Percentiles rank a stretch among this genome's conserved stretches.
Conservation (phyloP, 1,284 basidiomycete species). For the Marasmius sp. region DNA sequence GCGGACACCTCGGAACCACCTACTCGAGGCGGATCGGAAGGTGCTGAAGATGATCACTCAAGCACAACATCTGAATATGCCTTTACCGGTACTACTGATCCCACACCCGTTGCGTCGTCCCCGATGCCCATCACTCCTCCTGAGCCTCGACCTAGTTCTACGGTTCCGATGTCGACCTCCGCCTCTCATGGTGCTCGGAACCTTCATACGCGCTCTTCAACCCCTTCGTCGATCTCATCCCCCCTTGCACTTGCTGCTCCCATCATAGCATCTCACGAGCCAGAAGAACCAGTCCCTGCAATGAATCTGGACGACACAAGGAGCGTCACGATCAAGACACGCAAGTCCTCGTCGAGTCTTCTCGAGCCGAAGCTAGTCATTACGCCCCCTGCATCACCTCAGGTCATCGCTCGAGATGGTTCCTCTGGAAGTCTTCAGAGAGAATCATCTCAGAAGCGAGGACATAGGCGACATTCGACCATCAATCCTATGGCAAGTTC, state of each 20-base stretch:
- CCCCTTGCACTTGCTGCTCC: constrained; percentile 79
- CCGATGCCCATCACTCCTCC: constrained; percentile 45
- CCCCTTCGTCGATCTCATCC: constrained; percentile 81
- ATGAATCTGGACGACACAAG: constrained; percentile 59
- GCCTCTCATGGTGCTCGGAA: constrained; percentile 41
- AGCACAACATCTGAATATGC: constrained; percentile 67
- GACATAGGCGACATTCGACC: constrained; percentile 72
- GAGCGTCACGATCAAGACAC: constrained; percentile 47
- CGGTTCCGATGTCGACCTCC: constrained; percentile 30
- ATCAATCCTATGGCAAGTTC: constrained; percentile 65
- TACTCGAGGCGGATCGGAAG: constrained; percentile 10
- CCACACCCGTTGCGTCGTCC: constrained; percentile 67
- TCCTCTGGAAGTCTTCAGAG: constrained; percentile 37
- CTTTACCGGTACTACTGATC: constrained; percentile 53
- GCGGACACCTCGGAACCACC: constrained; percentile 23
- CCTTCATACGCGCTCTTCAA: constrained; percentile 75
- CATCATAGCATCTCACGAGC: constrained; percentile 66
- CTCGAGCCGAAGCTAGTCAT: constrained; percentile 66
- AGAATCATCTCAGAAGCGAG: constrained; percentile 46
- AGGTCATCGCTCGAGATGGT: constrained; percentile 58
- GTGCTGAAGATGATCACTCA: constrained; percentile 49
- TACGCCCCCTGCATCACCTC: constrained; percentile 76
- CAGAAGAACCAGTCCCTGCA: constrained; percentile 55
- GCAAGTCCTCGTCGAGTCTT: constrained; percentile 63
- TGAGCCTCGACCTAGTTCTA: constrained; percentile 26